phyloP scores from a whole-genome alignment of 2,329 filamentous ascomycete genomes.

The Fusarium sublunatum region DNA sequence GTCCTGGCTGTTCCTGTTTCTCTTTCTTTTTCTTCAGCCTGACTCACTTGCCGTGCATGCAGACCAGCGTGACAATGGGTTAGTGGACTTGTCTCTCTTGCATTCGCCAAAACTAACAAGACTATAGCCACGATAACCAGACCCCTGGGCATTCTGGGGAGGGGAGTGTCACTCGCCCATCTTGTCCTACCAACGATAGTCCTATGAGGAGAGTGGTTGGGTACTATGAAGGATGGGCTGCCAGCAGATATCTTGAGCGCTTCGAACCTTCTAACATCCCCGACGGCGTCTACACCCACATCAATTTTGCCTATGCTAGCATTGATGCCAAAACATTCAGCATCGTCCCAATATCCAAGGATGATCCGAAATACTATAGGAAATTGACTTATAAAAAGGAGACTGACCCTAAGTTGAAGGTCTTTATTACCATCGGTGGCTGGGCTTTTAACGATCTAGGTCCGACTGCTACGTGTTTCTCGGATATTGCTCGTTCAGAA shows the following conservation, averaged over 20 bases:
- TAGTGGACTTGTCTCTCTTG: too few species aligned
- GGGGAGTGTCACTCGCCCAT: not conserved
- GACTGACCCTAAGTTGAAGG: not conserved
- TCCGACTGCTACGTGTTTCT: conserved; percentile 44
- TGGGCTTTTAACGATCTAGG: conserved; percentile 54
- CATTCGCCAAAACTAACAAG: too few species aligned
- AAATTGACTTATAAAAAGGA: not conserved
- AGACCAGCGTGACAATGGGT: too few species aligned
- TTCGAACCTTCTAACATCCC: not conserved
- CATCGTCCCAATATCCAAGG: not conserved
- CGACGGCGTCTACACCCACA: not conserved
- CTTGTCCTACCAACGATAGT: not conserved
- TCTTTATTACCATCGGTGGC: conserved; percentile 49
- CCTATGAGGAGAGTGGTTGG: not conserved
- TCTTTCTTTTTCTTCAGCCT: too few species aligned
- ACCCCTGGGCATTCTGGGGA: not conserved
- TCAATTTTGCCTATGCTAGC: not conserved
- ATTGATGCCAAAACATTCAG: not conserved
- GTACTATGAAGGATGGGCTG: not conserved
- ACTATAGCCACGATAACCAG: too few species aligned
- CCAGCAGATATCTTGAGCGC: not conserved
- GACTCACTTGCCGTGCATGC: too few species aligned
- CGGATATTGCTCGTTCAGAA: conserved; percentile 1
- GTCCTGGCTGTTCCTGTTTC: too few species aligned
- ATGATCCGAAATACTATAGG: not conserved